Evolutionary conservation across 108 stramenopile genomes (phyloP), one percentile per base, ranked within the genome.

Genomic region (Cyclotella sp.): DNA sequence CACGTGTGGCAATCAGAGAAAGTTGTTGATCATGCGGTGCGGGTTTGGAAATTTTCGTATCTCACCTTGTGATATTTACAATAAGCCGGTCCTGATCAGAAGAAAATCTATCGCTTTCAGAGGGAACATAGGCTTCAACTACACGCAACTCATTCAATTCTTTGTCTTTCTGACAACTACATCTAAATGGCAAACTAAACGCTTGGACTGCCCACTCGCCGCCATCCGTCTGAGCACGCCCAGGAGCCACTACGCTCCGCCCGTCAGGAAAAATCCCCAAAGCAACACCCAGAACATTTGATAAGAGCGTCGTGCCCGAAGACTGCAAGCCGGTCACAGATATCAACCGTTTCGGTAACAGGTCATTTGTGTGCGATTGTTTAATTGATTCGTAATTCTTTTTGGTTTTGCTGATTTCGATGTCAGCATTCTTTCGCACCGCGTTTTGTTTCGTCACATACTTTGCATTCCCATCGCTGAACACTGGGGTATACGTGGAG

Each of bases 321-420:
- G 62, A 73, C 49, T 84, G 78, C 22, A 65, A 68, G 9, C 83
- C 83, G 16, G 79, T 59, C 22, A 84, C 68, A 10, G 78, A 69
- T 6, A 84, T 69, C 21, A 84, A 42, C 24, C 53, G 34, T 49
- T 61, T 73, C 12, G 81, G 75, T 9, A 82, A 60, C 12, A 77
- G 52, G 15, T 41, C 45, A 27, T 59, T n/a, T 72, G 60, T 72
- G 0, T 27, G 71, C 24, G 2, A 4, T 55, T 55, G 24, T 55
- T 4, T 2, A 22, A n/a, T 24, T 2, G 11, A 24, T 55, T 22
- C 34, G 6, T 34, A 34, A 6, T 34, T 34, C 15, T 16, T 9
- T 54, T 1, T 12, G 21, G 12, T 24, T 24, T 26, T 57, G 22
- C 24, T 57, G 21, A 12, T n/a, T 22, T 57, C 8, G 12, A 12